Percentiles rank a stretch among this genome's conserved stretches.
phyloP scores from a whole-genome alignment of 2,329 filamentous ascomycete genomes.

The Aureobasidium sp. region DNA sequence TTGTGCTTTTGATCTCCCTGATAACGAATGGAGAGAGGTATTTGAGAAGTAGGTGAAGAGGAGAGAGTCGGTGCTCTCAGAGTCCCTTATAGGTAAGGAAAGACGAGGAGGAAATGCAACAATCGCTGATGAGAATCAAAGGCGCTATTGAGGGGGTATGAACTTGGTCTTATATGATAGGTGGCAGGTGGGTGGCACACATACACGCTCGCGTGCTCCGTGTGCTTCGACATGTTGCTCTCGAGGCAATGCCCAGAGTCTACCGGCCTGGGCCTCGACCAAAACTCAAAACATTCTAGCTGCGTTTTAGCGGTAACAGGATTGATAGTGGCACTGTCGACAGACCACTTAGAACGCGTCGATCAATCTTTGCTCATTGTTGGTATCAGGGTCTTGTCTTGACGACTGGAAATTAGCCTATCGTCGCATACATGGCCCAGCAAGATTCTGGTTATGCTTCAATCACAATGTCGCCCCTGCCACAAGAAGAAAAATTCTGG shows the following conservation, averaged over 20 bases:
- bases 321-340: slow-evolving; percentile 11
- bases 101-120: background rate
- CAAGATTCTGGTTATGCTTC: background rate
- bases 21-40: background rate
- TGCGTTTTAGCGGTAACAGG: background rate
- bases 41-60: background rate
- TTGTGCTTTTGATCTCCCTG: background rate
- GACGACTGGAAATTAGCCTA: slow-evolving; percentile 1
- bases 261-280: slow-evolving; percentile 5
- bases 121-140: background rate
- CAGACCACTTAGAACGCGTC: slow-evolving; percentile 5
- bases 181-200: background rate
- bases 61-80: slow-evolving; percentile 1
- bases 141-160: background rate
- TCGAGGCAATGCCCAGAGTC: background rate
- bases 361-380: slow-evolving; percentile 4
- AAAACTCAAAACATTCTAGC: slow-evolving; percentile 8
- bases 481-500: background rate
- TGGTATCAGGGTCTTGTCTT: background rate
- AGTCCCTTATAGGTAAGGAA: background rate
- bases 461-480: background rate
- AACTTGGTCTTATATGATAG: slow-evolving; percentile 1
- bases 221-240: background rate
- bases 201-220: slow-evolving; percentile 2
- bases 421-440: background rate